phyloP scores from a whole-genome alignment of 2,329 filamentous ascomycete genomes.

The Talaromyces piceae region DNA sequence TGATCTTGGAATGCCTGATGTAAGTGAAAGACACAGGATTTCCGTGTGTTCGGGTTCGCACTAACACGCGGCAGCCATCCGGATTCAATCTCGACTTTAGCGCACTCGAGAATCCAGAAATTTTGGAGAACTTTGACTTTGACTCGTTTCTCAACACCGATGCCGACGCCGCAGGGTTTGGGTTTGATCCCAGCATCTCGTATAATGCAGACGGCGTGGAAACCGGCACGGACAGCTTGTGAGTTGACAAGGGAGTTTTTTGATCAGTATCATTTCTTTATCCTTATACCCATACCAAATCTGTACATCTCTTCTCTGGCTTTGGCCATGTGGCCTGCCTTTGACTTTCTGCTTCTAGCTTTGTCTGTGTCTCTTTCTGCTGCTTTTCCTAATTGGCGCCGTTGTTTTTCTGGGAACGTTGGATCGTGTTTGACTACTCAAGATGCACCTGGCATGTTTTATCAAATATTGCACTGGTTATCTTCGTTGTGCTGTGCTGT shows the following conservation, averaged over 20 bases:
- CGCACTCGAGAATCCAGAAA: constrained; percentile 39
- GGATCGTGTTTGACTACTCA: not conserved
- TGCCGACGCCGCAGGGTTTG: constrained; percentile 33
- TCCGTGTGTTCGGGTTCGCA: not conserved
- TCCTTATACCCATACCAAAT: constrained; percentile 11
- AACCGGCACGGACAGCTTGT: constrained; percentile 22
- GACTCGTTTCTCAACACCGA: constrained; percentile 59
- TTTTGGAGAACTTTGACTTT: constrained; percentile 55
- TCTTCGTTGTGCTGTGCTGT: too few species aligned
- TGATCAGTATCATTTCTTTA: constrained; percentile 1
- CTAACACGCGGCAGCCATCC: constrained; percentile 20
- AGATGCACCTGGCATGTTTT: not conserved
- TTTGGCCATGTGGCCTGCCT: constrained; percentile 12
- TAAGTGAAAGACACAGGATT: constrained; percentile 17
- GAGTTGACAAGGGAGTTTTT: not conserved
- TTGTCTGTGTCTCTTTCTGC: constrained; percentile 17
- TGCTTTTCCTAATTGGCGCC: not conserved
- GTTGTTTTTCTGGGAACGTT: not conserved
- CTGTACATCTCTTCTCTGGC: constrained; percentile 28
- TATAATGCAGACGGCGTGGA: constrained; percentile 37
- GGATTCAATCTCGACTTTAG: constrained; percentile 38
- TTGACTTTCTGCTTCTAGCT: constrained; percentile 14
- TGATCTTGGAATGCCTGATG: constrained; percentile 31
- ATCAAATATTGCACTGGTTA: not conserved
- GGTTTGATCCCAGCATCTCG: constrained; percentile 34